These are phyloP conservation scores for Camelina sativa DNA, from an alignment of 345 rosid species.

Conservation along the genomic window DNA sequence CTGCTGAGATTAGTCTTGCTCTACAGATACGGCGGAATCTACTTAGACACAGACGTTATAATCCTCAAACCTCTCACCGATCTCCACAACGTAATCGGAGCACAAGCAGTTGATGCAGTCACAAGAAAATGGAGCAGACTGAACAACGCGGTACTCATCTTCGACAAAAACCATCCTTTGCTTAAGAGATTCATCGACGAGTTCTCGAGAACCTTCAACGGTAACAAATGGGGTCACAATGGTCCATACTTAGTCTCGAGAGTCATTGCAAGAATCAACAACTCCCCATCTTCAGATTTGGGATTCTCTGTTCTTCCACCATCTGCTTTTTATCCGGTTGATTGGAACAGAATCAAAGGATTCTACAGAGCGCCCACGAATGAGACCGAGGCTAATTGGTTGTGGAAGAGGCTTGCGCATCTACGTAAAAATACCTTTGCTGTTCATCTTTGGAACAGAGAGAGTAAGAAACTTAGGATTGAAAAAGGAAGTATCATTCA, in stretches of 20 bases:
- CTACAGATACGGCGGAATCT: conserved; percentile 82
- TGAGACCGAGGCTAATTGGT: conserved; percentile 57
- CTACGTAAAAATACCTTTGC: conserved; percentile 59
- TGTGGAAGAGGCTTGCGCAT: conserved; percentile 50
- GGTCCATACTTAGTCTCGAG: conserved; percentile 93
- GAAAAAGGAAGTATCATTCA: conserved; percentile 73
- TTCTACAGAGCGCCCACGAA: conserved; percentile 56
- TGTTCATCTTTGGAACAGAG: conserved; percentile 89
- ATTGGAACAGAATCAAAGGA: conserved; percentile 69
- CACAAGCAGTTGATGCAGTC: conserved; percentile 61
- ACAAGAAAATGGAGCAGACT: conserved; percentile 83
- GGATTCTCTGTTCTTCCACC: conserved; percentile 77
- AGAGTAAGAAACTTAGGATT: conserved; percentile 62
- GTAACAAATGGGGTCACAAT: conserved; percentile 96
- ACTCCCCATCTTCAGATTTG: conserved; percentile 39
- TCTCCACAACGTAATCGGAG: conserved; percentile 74
- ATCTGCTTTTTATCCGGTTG: conserved; percentile 82
- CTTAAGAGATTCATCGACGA: conserved; percentile 76
- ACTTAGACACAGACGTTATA: conserved; percentile 80
- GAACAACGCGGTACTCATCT: conserved; percentile 82
- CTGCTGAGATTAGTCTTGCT: conserved; percentile 72
- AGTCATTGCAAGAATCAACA: conserved; percentile 59
- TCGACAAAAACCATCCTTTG: conserved; percentile 80
- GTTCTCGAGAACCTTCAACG: conserved; percentile 79
- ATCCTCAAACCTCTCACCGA: conserved; percentile 54